Evolutionary conservation across 2,329 filamentous ascomycete genomes (phyloP).

Genomic region (Colletotrichum sp.): DNA sequence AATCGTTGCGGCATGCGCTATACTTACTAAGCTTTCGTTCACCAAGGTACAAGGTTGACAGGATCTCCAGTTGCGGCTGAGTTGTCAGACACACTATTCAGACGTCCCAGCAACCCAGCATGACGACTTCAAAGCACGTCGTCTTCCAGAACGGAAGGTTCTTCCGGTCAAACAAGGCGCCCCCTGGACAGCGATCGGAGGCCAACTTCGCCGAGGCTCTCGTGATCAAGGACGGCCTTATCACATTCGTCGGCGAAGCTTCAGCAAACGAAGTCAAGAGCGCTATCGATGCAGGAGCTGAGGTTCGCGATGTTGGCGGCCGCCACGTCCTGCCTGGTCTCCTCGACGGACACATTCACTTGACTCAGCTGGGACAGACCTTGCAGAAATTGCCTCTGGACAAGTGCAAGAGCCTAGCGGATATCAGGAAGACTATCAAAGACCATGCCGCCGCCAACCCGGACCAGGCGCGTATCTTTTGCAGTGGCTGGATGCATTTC

Average conservation of each 20-base stretch:
- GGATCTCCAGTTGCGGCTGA: background rate
- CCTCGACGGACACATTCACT: conserved; percentile 64
- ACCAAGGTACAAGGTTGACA: background rate
- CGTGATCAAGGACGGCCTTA: conserved; percentile 37
- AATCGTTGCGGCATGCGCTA: background rate
- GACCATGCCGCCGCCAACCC: conserved; percentile 51
- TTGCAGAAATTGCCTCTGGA: conserved; percentile 56
- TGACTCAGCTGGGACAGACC: conserved; percentile 59
- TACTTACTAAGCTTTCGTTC: background rate
- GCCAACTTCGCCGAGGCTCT: conserved; percentile 36
- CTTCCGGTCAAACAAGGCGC: conserved; percentile 15
- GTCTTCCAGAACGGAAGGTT: conserved; percentile 15
- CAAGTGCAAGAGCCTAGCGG: conserved; percentile 48
- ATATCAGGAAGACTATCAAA: conserved; percentile 53
- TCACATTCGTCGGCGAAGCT: conserved; percentile 37
- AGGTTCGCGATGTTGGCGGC: conserved; percentile 31
- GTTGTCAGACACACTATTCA: background rate
- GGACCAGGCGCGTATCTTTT: conserved; percentile 48
- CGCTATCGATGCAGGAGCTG: conserved; percentile 27
- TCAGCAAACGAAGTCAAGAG: conserved; percentile 23
- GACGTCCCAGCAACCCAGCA: background rate
- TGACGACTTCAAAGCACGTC: background rate
- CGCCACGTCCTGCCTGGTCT: conserved; percentile 57
- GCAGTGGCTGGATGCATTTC: conserved; percentile 60
- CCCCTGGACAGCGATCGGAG: background rate